Conservation (phyloP, 768 basidiomycete genomes). For the Macrolepiota dolichaula region DNA sequence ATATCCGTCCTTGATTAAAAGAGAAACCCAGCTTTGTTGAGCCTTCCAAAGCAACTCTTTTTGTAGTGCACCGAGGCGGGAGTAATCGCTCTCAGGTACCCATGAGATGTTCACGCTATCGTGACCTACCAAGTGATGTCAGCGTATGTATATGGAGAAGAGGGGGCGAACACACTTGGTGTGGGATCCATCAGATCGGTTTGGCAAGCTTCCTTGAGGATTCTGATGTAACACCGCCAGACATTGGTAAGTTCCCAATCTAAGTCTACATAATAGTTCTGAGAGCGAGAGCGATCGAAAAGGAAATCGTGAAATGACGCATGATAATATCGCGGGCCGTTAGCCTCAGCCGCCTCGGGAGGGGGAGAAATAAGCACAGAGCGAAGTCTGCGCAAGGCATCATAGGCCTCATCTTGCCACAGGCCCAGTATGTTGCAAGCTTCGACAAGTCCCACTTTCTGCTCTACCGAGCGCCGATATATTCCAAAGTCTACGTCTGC, state of each 20-base stretch:
- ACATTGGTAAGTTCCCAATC: background rate
- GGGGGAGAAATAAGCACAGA: background rate
- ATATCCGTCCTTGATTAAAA: background rate
- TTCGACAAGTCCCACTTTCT: background rate
- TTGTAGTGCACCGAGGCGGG: background rate
- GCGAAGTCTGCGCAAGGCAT: background rate
- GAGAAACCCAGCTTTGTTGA: background rate
- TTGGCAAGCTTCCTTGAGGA: background rate
- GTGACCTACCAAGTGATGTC: background rate
- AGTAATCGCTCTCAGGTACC: background rate
- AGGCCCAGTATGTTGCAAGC: background rate
- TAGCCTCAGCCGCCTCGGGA: background rate
- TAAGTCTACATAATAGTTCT: background rate
- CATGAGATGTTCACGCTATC: background rate
- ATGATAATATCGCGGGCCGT: background rate
- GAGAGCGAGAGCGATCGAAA: background rate
- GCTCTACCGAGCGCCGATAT: no score
- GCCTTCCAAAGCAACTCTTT: background rate
- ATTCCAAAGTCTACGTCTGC: background rate
- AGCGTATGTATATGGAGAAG: no score
- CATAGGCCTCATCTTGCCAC: background rate
- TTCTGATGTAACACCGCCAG: background rate
- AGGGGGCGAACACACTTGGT: no score
- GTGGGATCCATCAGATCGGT: no score
- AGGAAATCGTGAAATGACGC: background rate